Evolutionary conservation across 139 green algal genomes (phyloP), one percentile per base, ranked within the genome.

Genomic region (Micractinium sp.): DNA sequence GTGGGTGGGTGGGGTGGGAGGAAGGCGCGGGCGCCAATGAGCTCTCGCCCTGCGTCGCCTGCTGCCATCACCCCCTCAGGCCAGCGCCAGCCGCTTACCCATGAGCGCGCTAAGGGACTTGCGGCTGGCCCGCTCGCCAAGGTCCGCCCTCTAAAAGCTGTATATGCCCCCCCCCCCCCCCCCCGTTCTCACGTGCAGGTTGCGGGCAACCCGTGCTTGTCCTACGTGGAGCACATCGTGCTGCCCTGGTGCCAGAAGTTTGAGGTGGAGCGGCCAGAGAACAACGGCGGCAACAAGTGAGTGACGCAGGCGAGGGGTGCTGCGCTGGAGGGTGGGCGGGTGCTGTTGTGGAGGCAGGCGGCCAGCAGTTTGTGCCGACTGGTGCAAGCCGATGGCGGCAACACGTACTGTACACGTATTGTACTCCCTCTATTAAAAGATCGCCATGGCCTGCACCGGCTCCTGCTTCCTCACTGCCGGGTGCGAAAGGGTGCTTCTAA

Each of bases 171-270:
- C n/a, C n/a, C 47, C 47, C 9, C 9, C 47, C 47, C 47, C 47
- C 5, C 47, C 47, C 47, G 47, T 56, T 5, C 71, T n/a, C 85
- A 73, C 29, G 3, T 63, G 77, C 82, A 92, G 80, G 90, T 98
- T 0, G 94, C 95, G 19, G 96, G 94, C 87, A 99, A 99, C 93
- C 98, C 98, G 7, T 99, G 96, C 93, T 86, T 99, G 47, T 95
- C 97, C 89, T 99, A 99, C 92, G 86, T 98, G n/a, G 81, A 95
- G 78, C 93, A 98, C 92, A 97, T 99, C 76, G 91, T 99, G 29
- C 82, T 99, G 39, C 98, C 98, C 73, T 99, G 96, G 96, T 97
- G 94, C 87, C 91, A 93, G 23, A 91, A 93, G 63, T 98, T 99
- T 88, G 91, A 94, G 73, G 91, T 98, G 47, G 35, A 91, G 67